Percentiles rank a stretch among this genome's conserved stretches.
Evolutionary conservation across 2,329 filamentous ascomycete genomes (phyloP).

Genomic region (Phaeosphaeriaceae sp.): DNA sequence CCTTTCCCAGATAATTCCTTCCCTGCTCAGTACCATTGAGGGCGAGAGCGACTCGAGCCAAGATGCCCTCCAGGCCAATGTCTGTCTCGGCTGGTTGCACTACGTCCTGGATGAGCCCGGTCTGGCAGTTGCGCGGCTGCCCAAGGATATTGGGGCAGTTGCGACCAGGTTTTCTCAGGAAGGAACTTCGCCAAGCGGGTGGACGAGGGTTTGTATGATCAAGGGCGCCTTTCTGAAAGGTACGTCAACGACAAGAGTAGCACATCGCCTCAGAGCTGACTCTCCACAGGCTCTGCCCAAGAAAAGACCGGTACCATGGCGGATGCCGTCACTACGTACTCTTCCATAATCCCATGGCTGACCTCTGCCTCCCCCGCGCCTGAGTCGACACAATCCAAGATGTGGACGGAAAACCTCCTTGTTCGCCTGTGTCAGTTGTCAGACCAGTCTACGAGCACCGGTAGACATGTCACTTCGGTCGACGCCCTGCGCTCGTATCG

Average conservation of each 20-base stretch:
- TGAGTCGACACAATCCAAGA: constrained; percentile 66
- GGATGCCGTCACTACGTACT: constrained; percentile 74
- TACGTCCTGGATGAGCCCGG: constrained; percentile 77
- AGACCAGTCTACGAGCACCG: constrained; percentile 61
- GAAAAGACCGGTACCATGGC: constrained; percentile 49
- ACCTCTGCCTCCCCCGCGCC: constrained; percentile 62
- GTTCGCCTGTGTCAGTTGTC: constrained; percentile 77
- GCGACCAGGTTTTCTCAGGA: constrained; percentile 29
- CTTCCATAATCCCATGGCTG: constrained; percentile 71
- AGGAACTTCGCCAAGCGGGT: constrained; percentile 65
- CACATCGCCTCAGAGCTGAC: too few relatives aligned
- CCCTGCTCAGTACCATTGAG: constrained; percentile 50
- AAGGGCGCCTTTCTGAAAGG: constrained; percentile 82
- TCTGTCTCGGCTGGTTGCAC: constrained; percentile 86
- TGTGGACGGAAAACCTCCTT: constrained; percentile 81
- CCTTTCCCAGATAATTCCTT: constrained; percentile 48
- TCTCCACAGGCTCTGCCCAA: constrained; percentile 53
- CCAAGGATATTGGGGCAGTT: constrained; percentile 62
- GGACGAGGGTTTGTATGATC: constrained; percentile 82
- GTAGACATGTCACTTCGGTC: constrained; percentile 33
- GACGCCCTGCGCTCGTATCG: constrained; percentile 59
- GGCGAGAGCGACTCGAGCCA: constrained; percentile 54
- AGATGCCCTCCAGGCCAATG: constrained; percentile 76
- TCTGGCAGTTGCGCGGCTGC: constrained; percentile 68
- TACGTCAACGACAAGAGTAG: too few relatives aligned